These are phyloP conservation scores for Ciborinia camelliae DNA, from an alignment of 2,329 filamentous ascomycete genomes.

Conservation along the genomic window DNA sequence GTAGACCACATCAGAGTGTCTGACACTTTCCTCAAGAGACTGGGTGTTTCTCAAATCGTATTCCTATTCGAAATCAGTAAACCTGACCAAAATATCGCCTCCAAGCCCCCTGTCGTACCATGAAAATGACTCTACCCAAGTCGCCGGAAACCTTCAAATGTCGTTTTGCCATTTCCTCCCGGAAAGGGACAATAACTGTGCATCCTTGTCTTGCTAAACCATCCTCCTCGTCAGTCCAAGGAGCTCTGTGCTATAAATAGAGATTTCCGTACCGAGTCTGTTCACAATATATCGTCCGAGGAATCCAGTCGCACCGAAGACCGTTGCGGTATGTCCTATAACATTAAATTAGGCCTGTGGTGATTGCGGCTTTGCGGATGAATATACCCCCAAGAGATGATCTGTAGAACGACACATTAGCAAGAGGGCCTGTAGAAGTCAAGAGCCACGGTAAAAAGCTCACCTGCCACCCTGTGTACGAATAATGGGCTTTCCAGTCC, in stretches of 20 bases:
- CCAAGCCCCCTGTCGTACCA: constrained; percentile 48
- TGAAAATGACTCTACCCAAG: constrained; percentile 81
- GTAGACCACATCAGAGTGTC: constrained; percentile 96
- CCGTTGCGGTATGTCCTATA: constrained; percentile 87
- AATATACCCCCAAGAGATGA: constrained; percentile 78
- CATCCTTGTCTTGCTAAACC: constrained; percentile 81
- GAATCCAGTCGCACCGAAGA: constrained; percentile 96
- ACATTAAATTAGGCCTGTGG: constrained; percentile 26
- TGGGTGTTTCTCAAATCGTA: constrained; percentile 91
- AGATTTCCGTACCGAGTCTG: constrained; percentile 63
- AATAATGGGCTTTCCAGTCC: constrained; percentile 94
- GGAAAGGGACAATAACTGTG: constrained; percentile 87
- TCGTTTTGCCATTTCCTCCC: constrained; percentile 96
- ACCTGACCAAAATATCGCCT: neutral
- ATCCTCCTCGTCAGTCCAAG: constrained; percentile 27
- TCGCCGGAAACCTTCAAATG: constrained; percentile 97
- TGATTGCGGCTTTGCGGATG: constrained; percentile 10
- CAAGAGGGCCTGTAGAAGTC: constrained; percentile 24
- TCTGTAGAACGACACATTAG: constrained; percentile 46
- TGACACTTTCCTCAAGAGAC: constrained; percentile 93
- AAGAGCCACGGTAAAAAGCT: constrained; percentile 37
- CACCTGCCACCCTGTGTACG: constrained; percentile 86
- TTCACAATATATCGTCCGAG: constrained; percentile 97
- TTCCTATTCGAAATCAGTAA: constrained; percentile 55
- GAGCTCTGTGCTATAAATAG: neutral